Base-by-base conservation (phyloP, 2,329 filamentous ascomycete species). In the Colletotrichum lentis region DNA sequence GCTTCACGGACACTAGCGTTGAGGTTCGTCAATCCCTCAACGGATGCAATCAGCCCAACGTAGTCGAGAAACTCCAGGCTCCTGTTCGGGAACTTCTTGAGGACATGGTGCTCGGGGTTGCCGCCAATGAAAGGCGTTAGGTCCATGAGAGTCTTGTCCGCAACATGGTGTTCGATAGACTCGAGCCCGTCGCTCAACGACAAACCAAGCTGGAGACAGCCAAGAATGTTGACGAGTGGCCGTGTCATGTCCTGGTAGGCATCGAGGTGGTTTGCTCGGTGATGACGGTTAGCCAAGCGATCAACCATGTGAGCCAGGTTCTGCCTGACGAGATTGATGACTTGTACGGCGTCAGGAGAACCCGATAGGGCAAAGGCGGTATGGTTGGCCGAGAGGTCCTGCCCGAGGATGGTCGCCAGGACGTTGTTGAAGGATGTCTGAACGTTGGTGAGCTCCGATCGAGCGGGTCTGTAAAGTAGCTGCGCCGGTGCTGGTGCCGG, bases 391-490 rank as follows among this genome's bases (percentile, higher is more conserved):
- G 80, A 77, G 22, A 86, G 74, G 39, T 84, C 78, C 61, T 80
- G 79, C 20, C 83, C 81, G 24, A 89, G 79, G 18, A 90, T 80
- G n/a, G 86, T 83, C 69, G 89, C 90, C 47, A 96, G 80, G 31
- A 96, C 80, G 69, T 92, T 94, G 60, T 85, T 87, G 73, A 98
- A 95, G 73, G 97, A 93, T 10, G 90, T 91, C 72, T 97, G 94
- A 4, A 98, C 80, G 50, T 90, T 82, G 62, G 84, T 81, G 12
- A 97, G 83, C 72, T 92, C 86, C 0, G 91, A 93, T 1, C 80
- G 77, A 14, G 84, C 79, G 0, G 94, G 93, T 31, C 95, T 86
- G 74, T 90, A 93, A 22, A 97, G 88, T 16, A 88, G 82, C 64
- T 85, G 80, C 10, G 90, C 86, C 10, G 86, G 83, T 22, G 86